Percentiles rank a stretch among this genome's conserved stretches.
Evolutionary conservation across 208 protist genomes (phyloP).

Genomic region (Porcisia hertigi): DNA sequence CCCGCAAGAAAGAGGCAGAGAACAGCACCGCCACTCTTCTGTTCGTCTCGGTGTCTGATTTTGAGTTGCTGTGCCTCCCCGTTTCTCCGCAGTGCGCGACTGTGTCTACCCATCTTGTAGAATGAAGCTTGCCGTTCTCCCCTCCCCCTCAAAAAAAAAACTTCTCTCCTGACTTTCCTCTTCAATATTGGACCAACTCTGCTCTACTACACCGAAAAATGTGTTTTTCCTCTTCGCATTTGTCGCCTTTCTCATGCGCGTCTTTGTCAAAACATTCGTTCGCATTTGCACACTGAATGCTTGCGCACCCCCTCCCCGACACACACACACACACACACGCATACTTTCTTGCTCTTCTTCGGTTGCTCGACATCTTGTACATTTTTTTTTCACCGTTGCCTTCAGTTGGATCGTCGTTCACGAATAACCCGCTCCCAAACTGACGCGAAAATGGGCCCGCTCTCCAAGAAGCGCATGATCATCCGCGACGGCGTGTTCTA

Average conservation of each 20-base stretch:
- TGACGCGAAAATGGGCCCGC: constrained; percentile 57
- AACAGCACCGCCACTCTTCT: background rate
- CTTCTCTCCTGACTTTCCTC: background rate
- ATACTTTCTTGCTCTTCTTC: background rate
- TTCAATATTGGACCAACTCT: background rate
- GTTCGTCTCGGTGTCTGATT: too few species aligned
- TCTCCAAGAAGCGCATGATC: constrained; percentile 96
- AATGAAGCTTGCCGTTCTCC: background rate
- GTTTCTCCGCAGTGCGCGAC: background rate
- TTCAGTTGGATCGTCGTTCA: constrained; percentile 24
- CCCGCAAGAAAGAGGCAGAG: background rate
- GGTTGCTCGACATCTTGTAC: background rate
- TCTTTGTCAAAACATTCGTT: background rate
- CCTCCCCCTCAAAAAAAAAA: too few species aligned
- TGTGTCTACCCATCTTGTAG: too few species aligned
- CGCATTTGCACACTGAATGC: background rate
- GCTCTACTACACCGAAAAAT: background rate
- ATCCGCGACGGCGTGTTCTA: constrained; percentile 99
- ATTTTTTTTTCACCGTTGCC: background rate
- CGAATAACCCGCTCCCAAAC: background rate
- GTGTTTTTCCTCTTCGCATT: background rate
- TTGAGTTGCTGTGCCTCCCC: background rate
- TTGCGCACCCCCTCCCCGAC: background rate
- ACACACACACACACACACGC: background rate
- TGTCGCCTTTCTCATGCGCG: background rate